phyloP scores from a whole-genome alignment of 2,329 filamentous ascomycete species.

The Fusarium luffae region DNA sequence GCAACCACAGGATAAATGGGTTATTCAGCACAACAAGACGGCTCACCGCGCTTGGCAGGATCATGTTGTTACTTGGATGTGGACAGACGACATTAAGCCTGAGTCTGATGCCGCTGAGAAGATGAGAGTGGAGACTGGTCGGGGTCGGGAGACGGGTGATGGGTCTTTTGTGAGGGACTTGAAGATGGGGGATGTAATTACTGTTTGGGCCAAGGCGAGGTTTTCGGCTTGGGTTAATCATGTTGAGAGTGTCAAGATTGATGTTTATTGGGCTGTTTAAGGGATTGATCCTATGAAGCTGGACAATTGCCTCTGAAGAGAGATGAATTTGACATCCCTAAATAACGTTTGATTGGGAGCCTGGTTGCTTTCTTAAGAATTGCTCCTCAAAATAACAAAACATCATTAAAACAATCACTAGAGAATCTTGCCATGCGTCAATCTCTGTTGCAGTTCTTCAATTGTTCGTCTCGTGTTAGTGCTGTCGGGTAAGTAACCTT shows the following conservation, averaged over 20 bases:
- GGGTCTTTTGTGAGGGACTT: constrained; percentile 67
- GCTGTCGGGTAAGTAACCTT: neutral
- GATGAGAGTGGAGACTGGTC: constrained; percentile 56
- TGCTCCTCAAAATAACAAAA: too few species aligned
- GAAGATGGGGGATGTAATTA: constrained; percentile 69
- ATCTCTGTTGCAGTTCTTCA: neutral
- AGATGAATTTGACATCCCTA: neutral
- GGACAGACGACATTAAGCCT: constrained; percentile 59
- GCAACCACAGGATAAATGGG: constrained; percentile 49
- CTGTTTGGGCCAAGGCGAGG: constrained; percentile 69
- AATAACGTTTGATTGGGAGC: neutral
- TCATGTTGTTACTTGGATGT: constrained; percentile 66
- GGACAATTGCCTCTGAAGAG: too few species aligned
- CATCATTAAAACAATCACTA: too few species aligned
- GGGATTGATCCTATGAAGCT: too few species aligned
- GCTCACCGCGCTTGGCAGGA: constrained; percentile 51
- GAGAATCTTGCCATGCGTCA: rapidly evolving
- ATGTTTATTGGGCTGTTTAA: constrained; percentile 71
- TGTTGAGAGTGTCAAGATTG: constrained; percentile 61
- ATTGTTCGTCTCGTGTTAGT: neutral
- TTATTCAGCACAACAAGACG: constrained; percentile 61
- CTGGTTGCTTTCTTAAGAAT: neutral
- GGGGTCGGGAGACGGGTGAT: constrained; percentile 62
- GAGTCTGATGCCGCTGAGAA: constrained; percentile 54
- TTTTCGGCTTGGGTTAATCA: constrained; percentile 66